phyloP scores from a whole-genome alignment of 352 stramenopile genomes.

The Lagenidium sp. region DNA sequence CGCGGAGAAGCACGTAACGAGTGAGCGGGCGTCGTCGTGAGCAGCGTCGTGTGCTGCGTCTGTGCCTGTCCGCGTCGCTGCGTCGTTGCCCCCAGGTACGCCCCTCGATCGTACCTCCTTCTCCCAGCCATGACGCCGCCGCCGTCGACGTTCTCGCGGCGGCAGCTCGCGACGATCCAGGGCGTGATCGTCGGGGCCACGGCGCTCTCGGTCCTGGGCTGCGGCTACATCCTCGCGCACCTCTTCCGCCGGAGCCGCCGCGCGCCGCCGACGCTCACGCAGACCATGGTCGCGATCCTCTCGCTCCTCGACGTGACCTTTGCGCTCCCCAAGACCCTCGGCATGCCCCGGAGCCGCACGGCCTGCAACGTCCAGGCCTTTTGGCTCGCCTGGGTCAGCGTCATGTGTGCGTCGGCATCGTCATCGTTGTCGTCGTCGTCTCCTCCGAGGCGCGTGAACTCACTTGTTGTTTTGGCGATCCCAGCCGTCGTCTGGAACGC shows the following conservation, averaged over 20 bases:
- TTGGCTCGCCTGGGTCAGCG: conserved; percentile 29
- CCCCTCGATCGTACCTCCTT: too few species aligned
- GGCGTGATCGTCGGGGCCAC: conserved; percentile 9
- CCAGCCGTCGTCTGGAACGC: conserved; percentile 58
- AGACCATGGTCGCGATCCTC: conserved; percentile 68
- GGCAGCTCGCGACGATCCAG: conserved; percentile 12
- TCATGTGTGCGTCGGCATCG: conserved; percentile 43
- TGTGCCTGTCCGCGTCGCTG: too few species aligned
- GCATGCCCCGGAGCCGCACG: conserved; percentile 12
- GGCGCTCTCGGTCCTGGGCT: conserved; percentile 11
- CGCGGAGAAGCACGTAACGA: too few species aligned
- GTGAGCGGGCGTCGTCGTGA: too few species aligned
- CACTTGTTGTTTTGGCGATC: background rate
- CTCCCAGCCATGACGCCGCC: background rate
- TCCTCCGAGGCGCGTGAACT: background rate
- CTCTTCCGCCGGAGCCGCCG: conserved; percentile 9
- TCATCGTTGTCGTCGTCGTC: too few species aligned
- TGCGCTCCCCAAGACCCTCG: conserved; percentile 44
- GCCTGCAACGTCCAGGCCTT: conserved; percentile 49
- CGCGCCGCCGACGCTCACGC: conserved; percentile 32
- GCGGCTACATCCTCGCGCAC: conserved; percentile 16
- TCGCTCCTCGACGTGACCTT: conserved; percentile 47
- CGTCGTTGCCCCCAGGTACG: too few species aligned
- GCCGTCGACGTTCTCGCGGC: background rate
- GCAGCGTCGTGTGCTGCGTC: too few species aligned